Conservation (phyloP, 257 asterid genomes). For the Dorcoceras hygrometricum region DNA sequence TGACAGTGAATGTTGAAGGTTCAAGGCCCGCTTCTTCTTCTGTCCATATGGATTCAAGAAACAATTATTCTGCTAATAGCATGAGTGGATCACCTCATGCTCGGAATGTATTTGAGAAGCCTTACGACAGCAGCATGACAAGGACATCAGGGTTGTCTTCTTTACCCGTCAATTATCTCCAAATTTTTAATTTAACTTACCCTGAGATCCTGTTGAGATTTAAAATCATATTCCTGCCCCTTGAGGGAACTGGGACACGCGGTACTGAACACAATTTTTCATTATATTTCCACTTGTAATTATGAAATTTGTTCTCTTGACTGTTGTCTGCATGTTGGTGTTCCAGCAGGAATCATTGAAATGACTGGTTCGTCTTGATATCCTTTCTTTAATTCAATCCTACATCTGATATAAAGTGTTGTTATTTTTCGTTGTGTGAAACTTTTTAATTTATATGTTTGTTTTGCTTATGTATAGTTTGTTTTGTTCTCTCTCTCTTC, state of each 20-base stretch:
- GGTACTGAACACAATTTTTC: constrained; percentile 37
- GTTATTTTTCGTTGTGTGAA: too few species aligned
- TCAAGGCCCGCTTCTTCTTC: constrained; percentile 41
- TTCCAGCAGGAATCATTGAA: too few species aligned
- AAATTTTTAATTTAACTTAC: constrained; percentile 44
- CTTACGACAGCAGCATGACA: constrained; percentile 41
- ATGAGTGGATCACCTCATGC: constrained; percentile 52
- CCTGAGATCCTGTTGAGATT: constrained; percentile 34
- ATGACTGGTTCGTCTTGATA: too few species aligned
- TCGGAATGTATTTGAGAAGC: constrained; percentile 46
- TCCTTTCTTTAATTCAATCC: too few species aligned
- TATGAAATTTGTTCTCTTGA: constrained; percentile 49
- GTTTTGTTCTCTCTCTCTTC: too few species aligned
- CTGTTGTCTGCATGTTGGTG: too few species aligned
- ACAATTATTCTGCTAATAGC: constrained; percentile 36
- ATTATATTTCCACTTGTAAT: constrained; percentile 42
- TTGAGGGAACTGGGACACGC: constrained; percentile 37
- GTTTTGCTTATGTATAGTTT: too few species aligned
- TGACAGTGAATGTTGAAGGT: constrained; percentile 41
- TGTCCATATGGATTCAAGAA: constrained; percentile 41
- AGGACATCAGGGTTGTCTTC: constrained; percentile 51
- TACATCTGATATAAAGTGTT: too few species aligned
- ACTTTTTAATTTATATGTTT: too few species aligned
- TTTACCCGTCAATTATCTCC: constrained; percentile 43
- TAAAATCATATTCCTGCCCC: constrained; percentile 29